phyloP scores from a whole-genome alignment of 495 filamentous ascomycete genomes.

The Xylaria telfairii region DNA sequence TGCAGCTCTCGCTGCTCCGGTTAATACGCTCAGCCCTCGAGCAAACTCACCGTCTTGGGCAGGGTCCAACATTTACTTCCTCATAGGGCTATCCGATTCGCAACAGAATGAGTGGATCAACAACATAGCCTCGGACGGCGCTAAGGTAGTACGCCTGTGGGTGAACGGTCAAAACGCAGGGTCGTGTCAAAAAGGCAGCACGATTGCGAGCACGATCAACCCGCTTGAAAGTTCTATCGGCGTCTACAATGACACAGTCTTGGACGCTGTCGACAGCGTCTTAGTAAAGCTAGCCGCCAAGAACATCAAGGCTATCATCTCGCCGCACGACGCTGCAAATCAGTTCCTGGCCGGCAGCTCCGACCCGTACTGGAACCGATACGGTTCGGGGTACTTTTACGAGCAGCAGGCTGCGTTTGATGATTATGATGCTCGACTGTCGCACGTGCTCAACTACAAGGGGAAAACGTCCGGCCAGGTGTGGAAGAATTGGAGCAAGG shows the following conservation, averaged over 20 bases:
- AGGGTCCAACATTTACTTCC: slow-evolving; percentile 44
- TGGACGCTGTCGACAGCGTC: slow-evolving; percentile 44
- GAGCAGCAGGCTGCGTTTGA: slow-evolving; percentile 34
- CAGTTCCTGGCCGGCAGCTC: slow-evolving; percentile 8
- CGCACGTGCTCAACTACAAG: slow-evolving; percentile 42
- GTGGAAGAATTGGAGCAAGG: slow-evolving; percentile 44
- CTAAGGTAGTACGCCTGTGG: slow-evolving; percentile 47
- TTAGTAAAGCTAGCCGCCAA: slow-evolving; percentile 37
- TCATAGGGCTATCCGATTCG: slow-evolving; percentile 39
- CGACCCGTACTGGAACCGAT: slow-evolving; percentile 41
- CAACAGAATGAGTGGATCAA: slow-evolving; percentile 46
- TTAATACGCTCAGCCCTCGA: slow-evolving; percentile 3
- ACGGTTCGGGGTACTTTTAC: slow-evolving; percentile 41
- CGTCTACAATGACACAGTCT: slow-evolving; percentile 37
- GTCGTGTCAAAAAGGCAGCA: slow-evolving; percentile 38
- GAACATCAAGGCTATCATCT: slow-evolving; percentile 50
- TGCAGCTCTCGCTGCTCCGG: background rate
- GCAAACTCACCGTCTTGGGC: slow-evolving; percentile 17
- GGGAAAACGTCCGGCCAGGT: slow-evolving; percentile 38
- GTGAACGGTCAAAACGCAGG: slow-evolving; percentile 31
- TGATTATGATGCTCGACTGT: slow-evolving; percentile 42
- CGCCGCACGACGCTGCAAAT: slow-evolving; percentile 43
- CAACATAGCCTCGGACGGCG: slow-evolving; percentile 36
- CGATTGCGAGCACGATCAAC: slow-evolving; percentile 29
- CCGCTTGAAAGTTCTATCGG: slow-evolving; percentile 41